Evolutionary conservation across 2,329 filamentous ascomycete species (phyloP).

Genomic region (Hirsutella thompsonii): DNA sequence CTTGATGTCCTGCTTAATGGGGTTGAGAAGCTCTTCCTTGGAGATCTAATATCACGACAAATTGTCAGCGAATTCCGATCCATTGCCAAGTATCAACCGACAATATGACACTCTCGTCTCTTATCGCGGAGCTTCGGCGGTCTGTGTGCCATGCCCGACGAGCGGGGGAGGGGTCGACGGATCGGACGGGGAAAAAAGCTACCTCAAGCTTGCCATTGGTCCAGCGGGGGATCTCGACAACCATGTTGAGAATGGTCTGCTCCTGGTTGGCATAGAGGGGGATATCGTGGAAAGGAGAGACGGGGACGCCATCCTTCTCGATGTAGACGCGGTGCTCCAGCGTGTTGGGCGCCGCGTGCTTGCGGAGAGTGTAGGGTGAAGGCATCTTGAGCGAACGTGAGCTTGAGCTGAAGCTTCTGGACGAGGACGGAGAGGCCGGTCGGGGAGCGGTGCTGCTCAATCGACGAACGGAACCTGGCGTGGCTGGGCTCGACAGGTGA

Average conservation of each 20-base stretch:
- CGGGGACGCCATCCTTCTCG: constrained; percentile 87
- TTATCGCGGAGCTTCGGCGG: too few species aligned
- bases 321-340: constrained; percentile 95
- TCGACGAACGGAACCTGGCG: constrained; percentile 1
- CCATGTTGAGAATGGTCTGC: constrained; percentile 95
- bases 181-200: constrained; percentile 18
- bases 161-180: not conserved
- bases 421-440: not conserved
- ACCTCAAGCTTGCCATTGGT: constrained; percentile 99
- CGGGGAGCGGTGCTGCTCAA: not conserved
- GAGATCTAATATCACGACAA: constrained; percentile 58
- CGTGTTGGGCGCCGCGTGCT: constrained; percentile 82
- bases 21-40: constrained; percentile 96
- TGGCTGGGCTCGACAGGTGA: constrained; percentile 27
- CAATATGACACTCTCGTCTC: too few species aligned
- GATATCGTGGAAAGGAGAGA: constrained; percentile 97
- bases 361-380: constrained; percentile 64
- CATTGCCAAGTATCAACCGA: too few species aligned
- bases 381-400: constrained; percentile 31
- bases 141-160: not conserved
- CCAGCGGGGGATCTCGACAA: constrained; percentile 99
- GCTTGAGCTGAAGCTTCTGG: constrained; percentile 9
- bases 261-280: constrained; percentile 95
- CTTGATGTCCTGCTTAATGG: constrained; percentile 99
- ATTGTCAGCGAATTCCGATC: constrained; percentile 10